Base-by-base conservation (phyloP, 2,329 filamentous ascomycete species). In the Ophiostoma montium region DNA sequence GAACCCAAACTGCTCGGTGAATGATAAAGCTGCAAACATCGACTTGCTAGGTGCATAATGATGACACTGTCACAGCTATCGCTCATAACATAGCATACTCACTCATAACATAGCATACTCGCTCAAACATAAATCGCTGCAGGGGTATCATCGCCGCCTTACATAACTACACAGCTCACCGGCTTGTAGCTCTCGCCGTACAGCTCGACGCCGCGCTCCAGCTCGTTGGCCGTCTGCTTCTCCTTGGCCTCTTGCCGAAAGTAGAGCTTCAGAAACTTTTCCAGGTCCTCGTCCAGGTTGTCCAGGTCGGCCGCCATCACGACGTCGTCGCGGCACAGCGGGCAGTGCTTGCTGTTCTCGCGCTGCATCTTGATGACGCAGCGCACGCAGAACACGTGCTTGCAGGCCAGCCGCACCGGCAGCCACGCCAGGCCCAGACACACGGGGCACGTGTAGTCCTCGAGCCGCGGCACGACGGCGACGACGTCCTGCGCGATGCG, bases 301-400 rank as follows among this genome's bases (percentile, higher is more conserved):
- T 78, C 82, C 49, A 76, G 70, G 53, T 84, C 81, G 1, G 86
- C 86, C 51, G 73, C 67, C 67, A 86, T 72, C 11, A 94, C 76
- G 0, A 81, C 83, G 51, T 81, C 74, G 16, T 77, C 74, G 51
- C 88, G 74, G 61, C 87, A 94, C 48, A 92, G 68, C 0, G 87
- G 86, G 59, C 87, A 94, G 47, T 76, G 69, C 35, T 74, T 72
- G 59, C 84, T 79, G 52, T 73, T 71, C 35, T 78, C 75, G 42
- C 79, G 77, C 61, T 92, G 86, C 66, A 94, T 78, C 57, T 85
- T 79, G 54, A 94, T 80, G 45, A 90, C 72, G 60, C 87, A 94
- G 3, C 84, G 74, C 50, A 92, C 90, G 66, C 87, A 94, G 60
- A 90, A 89, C 13, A 89, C 67, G 56, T 92, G 86, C 27, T 74